Conservation (phyloP, 2,329 filamentous ascomycete genomes). For the Orbilia javanica region DNA sequence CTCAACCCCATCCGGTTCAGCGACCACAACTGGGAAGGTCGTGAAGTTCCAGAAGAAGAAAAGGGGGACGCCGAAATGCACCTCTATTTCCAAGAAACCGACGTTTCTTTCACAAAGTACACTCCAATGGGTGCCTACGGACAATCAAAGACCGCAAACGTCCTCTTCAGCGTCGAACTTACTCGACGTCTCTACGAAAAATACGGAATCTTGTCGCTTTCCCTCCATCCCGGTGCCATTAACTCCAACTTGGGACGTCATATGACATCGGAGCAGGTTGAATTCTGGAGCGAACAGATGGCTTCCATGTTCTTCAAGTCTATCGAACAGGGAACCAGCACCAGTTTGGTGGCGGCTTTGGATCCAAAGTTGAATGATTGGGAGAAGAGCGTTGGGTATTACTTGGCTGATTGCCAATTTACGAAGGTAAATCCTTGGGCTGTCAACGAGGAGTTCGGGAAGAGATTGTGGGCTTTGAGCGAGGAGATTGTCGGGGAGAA, state of each 20-base stretch:
- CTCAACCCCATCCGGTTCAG: slow-evolving; percentile 66
- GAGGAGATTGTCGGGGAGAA: slow-evolving; percentile 66
- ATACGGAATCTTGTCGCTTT: slow-evolving; percentile 64
- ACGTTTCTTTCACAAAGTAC: slow-evolving; percentile 61
- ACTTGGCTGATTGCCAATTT: slow-evolving; percentile 50
- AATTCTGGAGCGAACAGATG: slow-evolving; percentile 11
- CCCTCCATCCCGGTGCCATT: slow-evolving; percentile 66
- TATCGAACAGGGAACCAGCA: slow-evolving; percentile 65
- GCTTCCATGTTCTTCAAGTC: slow-evolving; percentile 62
- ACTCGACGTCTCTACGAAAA: slow-evolving; percentile 63
- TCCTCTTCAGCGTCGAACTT: slow-evolving; percentile 67
- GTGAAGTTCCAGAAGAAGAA: slow-evolving; percentile 35
- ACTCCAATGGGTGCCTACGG: slow-evolving; percentile 67
- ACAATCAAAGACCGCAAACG: slow-evolving; percentile 70
- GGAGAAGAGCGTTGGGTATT: slow-evolving; percentile 29
- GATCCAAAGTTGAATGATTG: slow-evolving; percentile 65
- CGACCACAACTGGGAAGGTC: slow-evolving; percentile 67
- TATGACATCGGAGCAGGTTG: not conserved
- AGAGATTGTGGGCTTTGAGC: slow-evolving; percentile 67
- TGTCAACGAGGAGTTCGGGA: slow-evolving; percentile 64
- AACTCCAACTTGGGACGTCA: slow-evolving; percentile 33
- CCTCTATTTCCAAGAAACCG: slow-evolving; percentile 16
- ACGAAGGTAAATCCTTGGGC: slow-evolving; percentile 60
- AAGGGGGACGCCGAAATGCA: slow-evolving; percentile 30
- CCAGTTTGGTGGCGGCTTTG: slow-evolving; percentile 66